Conservation (phyloP, 2,329 filamentous ascomycete genomes). For the Capronia americana region DNA sequence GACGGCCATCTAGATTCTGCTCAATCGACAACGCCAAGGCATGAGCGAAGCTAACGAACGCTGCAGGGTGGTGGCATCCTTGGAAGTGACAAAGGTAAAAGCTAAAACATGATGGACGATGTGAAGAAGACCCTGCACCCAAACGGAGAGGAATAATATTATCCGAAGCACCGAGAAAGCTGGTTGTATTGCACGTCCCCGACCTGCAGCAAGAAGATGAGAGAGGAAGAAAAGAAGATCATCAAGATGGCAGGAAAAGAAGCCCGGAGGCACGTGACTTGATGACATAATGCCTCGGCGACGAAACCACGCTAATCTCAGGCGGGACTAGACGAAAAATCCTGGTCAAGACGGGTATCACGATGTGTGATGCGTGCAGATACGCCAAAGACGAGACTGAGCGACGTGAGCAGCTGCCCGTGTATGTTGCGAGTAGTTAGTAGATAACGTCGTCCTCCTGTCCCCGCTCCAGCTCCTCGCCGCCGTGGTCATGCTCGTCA, state of each 20-base stretch:
- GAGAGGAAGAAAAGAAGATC: neutral
- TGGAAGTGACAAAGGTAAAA: neutral
- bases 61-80: slow-evolving; percentile 5
- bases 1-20: neutral
- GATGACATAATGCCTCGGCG: slow-evolving; percentile 9
- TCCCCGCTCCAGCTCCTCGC: slow-evolving; percentile 79
- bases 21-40: slow-evolving; percentile 12
- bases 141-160: neutral
- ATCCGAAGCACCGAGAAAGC: neutral
- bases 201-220: neutral
- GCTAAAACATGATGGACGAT: slow-evolving; percentile 1
- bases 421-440: slow-evolving; percentile 47
- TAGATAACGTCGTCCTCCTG: slow-evolving; percentile 94
- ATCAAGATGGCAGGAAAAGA: neutral
- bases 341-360: neutral
- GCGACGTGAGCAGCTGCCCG: neutral
- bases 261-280: neutral
- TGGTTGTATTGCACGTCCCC: neutral
- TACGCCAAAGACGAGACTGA: neutral
- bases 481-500: slow-evolving; percentile 67
- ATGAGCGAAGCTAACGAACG: slow-evolving; percentile 8
- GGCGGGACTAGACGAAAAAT: neutral
- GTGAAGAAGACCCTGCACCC: neutral
- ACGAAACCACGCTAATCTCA: neutral
- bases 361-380: neutral